Evolutionary conservation across 2,329 filamentous ascomycete species (phyloP), one percentile per base, ranked within the genome.

Genomic region (Arthroderma sp.): DNA sequence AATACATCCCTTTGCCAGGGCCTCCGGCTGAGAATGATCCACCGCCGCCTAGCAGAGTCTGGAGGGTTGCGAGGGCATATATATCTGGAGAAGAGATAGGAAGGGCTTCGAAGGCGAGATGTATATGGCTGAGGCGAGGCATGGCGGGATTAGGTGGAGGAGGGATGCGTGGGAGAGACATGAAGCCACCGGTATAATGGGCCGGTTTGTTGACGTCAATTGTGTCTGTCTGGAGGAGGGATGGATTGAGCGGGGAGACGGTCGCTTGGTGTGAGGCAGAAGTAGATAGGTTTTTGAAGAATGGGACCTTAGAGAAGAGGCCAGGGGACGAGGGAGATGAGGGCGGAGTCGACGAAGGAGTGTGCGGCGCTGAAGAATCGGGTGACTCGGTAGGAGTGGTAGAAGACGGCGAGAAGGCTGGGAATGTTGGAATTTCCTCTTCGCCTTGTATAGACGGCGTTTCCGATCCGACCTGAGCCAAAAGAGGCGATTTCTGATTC

Each of bases 1-100:
- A 95, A 78, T 97, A 97, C 93, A 98, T 98, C 71, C 93, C 93
- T 77, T 98, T 98, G 56, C 93, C 93, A 3, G 93, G 93, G 0
- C 93, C 93, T 65, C 93, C 93, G 56, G 93, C 93, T 15, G 88
- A 95, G 77, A 98, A 98, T 57, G 91, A 96, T 23, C 93, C 93
- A 53, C 93, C 93, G 52, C 93, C 93, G 58, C 93, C 93, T 35
- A 98, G 87, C 8, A 98, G 85, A 1, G 90, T 97, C 73, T 97
- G 94, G 1, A 98, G 79, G 0, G 91, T 95, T 5, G 93, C 93
- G 47, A 97, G 84, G 17, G 93, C 91, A 74, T 97, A 98, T 66
- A 98, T 96, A 70, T 97, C 91, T 11, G 88, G 84, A 2, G 87
- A 91, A 21, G 82, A 84, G 67, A 98, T 93, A 55, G 91, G 89